phyloP scores from a whole-genome alignment of 192 early-diverging fungal species.

The Backusella macrospora region DNA sequence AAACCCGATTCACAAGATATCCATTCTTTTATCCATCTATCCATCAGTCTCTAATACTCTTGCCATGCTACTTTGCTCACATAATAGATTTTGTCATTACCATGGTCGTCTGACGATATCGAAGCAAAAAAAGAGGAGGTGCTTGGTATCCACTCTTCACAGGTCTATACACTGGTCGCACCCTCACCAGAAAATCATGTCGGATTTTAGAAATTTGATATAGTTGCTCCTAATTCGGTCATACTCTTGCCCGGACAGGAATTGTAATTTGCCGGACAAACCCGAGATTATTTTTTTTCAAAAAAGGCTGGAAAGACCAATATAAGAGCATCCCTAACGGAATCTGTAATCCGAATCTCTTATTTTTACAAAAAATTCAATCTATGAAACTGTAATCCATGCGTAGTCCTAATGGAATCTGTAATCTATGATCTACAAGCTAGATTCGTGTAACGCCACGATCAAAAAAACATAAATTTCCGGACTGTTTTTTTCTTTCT shows the following conservation, averaged over 20 bases:
- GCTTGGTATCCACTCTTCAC: conserved; percentile 5
- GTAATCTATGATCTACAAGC: no score
- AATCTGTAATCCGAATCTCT: no score
- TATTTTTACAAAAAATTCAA: no score
- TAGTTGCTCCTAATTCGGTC: not conserved
- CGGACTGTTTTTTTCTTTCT: no score
- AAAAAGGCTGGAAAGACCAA: no score
- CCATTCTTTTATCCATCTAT: conserved; percentile 2
- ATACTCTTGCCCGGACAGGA: not conserved
- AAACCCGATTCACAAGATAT: not conserved
- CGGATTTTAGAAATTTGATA: not conserved
- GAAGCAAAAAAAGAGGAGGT: conserved; percentile 12
- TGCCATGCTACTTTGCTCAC: not conserved
- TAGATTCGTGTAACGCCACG: no score
- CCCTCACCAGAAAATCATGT: conserved; percentile 5
- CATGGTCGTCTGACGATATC: conserved; percentile 16
- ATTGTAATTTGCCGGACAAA: not conserved
- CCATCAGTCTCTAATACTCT: not conserved
- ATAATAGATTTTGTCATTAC: not conserved
- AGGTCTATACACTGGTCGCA: not conserved
- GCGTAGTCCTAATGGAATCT: no score
- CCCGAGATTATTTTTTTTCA: not conserved
- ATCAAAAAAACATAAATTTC: no score
- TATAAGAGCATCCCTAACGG: no score
- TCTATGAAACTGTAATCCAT: no score